These are phyloP conservation scores for Aspergillus pseudoterreus DNA, from an alignment of 2,329 filamentous ascomycete species.

Conservation along the genomic window DNA sequence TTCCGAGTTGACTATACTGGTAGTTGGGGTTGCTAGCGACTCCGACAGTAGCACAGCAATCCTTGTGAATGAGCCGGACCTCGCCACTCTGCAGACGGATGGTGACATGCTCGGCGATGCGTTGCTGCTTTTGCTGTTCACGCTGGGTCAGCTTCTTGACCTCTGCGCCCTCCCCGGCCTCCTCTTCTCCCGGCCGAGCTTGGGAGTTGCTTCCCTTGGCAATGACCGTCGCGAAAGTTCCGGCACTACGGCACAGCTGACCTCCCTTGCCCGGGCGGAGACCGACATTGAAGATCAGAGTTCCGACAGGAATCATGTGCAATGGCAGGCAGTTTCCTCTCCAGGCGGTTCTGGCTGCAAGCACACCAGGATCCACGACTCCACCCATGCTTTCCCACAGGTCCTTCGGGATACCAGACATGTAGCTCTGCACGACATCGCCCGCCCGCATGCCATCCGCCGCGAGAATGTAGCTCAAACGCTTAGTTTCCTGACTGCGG, in stretches of 20 bases:
- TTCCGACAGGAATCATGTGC: constrained; percentile 95
- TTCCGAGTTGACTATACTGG: constrained; percentile 86
- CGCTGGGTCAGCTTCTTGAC: constrained; percentile 34
- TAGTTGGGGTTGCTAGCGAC: constrained; percentile 90
- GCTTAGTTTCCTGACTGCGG: constrained; percentile 67
- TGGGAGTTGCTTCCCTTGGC: constrained; percentile 73
- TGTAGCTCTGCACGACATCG: constrained; percentile 88
- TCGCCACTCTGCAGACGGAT: constrained; percentile 90
- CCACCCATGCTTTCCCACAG: constrained; percentile 91
- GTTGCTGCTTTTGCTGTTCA: constrained; percentile 44
- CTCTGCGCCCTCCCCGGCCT: constrained; percentile 40
- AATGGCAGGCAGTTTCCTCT: constrained; percentile 92
- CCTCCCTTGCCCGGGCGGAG: constrained; percentile 67
- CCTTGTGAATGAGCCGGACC: constrained; percentile 79
- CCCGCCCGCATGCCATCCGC: constrained; percentile 89
- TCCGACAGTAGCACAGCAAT: constrained; percentile 92
- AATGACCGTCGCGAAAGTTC: constrained; percentile 83
- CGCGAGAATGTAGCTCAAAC: constrained; percentile 89
- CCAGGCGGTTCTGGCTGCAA: constrained; percentile 91
- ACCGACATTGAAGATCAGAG: constrained; percentile 85
- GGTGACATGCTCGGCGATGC: constrained; percentile 73
- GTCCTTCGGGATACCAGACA: constrained; percentile 80
- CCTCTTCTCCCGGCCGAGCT: constrained; percentile 52
- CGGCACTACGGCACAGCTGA: constrained; percentile 91
- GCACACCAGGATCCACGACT: constrained; percentile 85